Evolutionary conservation across 768 basidiomycete species (phyloP), one percentile per base, ranked within the genome.

Genomic region (Pseudohyphozyma bogoriensis): DNA sequence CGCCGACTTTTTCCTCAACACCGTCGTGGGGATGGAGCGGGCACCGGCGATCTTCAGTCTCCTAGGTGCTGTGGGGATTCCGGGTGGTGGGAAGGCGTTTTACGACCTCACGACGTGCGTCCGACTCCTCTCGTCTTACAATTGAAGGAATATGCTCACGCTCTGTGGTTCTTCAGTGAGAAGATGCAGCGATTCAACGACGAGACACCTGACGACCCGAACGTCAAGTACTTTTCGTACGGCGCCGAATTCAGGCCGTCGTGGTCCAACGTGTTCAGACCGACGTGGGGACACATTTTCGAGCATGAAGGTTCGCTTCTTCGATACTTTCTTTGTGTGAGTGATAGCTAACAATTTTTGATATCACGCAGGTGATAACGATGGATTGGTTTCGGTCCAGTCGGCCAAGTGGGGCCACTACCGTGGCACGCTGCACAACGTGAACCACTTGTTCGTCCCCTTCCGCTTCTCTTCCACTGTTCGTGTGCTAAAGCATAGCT

Each of bases 81-180:
- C 89, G 1, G 95, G 95, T 13, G 92, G 96, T 65, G 95, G 95
- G 11, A 85, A 83, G 64, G 95, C 95, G 6, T 97, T 99, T 64
- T 83, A 89, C 69, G 85, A 80, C 58, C 82, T 99, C 47, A 92
- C 90, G 0, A 74, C 84, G 11, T 65, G 50, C 33, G 63, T 59
- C 22, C 12, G 20, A 2, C 22, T 9, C 32, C 32, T 9, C 29
- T n/a, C 2, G 9, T 42, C 8, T 15, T 13, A 22, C 16, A 15
- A 1, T 9, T 6, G 39, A 16, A n/a, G 15, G 35, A 15, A 13
- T 16, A n/a, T 10, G 29, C 13, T 16, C 28, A 54, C 37, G n/a
- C 51, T 39, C 10, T 9, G 16, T 9, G 6, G 9, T 13, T n/a
- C 26, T 32, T 36, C 53, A 65, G 63, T 0, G 83, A 85, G 32